phyloP scores from a whole-genome alignment of 2,329 filamentous ascomycete genomes.

The Verticillium nubilum region DNA sequence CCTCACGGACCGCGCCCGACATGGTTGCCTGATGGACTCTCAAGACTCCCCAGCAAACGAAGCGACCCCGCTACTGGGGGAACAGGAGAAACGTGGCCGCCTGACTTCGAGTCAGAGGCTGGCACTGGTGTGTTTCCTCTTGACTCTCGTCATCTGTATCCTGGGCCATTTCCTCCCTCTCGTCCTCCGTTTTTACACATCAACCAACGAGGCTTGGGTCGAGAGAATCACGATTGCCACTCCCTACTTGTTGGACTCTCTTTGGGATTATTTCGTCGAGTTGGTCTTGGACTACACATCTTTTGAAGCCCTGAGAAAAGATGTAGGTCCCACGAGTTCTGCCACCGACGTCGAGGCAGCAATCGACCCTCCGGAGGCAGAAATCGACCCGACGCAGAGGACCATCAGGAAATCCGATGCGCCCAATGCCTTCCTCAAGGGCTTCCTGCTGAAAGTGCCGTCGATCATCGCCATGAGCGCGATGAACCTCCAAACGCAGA shows the following conservation, averaged over 20 bases:
- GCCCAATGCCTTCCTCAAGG: neutral
- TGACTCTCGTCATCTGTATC: neutral
- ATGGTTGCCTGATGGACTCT: neutral
- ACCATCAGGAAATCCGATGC: neutral
- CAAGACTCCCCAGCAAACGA: neutral
- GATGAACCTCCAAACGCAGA: neutral
- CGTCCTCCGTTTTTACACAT: neutral
- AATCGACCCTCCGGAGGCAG: too few relatives aligned
- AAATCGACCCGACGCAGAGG: neutral
- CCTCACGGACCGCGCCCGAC: neutral
- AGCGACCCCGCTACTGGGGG: neutral
- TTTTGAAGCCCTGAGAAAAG: neutral
- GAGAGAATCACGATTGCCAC: neutral
- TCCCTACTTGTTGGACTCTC: neutral
- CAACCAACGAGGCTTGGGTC: neutral
- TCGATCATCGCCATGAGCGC: neutral
- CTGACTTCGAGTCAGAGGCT: neutral
- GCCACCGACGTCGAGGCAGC: too few relatives aligned
- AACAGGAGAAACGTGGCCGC: neutral
- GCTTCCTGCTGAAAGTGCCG: neutral
- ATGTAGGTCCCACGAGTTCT: too few relatives aligned
- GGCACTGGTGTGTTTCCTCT: neutral
- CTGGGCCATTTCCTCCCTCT: neutral
- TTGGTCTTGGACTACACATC: neutral
- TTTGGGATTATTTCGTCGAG: neutral